Percentiles rank a stretch among this genome's conserved stretches.
These are phyloP conservation scores for Stylosanthes scabra DNA, from an alignment of 331 rosid species.

Conservation along the genomic window DNA sequence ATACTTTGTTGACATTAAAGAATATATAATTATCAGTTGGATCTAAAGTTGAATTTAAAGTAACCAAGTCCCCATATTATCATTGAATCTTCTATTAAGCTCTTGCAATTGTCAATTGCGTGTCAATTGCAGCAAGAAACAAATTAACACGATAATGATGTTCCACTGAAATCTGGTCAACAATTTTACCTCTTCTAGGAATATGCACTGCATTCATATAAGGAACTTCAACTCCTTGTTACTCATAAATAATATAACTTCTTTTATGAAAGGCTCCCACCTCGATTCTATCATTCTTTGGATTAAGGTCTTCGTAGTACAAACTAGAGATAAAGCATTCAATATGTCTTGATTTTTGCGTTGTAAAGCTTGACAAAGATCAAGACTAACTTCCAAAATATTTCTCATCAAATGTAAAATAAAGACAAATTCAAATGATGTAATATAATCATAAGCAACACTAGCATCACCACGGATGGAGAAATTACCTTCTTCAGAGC, in stretches of 20 bases:
- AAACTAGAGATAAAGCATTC: background rate
- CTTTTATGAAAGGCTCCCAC: background rate
- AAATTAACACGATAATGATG: background rate
- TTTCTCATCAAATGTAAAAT: conserved; percentile 8
- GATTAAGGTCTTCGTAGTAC: background rate
- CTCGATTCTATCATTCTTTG: background rate
- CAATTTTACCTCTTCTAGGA: background rate
- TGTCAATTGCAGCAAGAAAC: background rate
- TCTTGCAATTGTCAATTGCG: background rate
- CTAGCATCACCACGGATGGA: background rate
- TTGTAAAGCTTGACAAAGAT: conserved; percentile 3
- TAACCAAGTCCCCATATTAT: too few relatives aligned
- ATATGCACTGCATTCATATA: background rate
- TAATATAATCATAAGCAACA: background rate
- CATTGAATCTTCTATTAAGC: background rate
- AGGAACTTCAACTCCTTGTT: background rate
- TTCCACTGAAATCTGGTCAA: background rate
- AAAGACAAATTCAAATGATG: conserved; percentile 4
- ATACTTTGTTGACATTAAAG: too few relatives aligned
- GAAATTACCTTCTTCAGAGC: too few relatives aligned
- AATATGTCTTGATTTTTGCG: background rate
- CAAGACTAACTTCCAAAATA: background rate
- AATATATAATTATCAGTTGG: background rate
- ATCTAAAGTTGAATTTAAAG: too few relatives aligned
- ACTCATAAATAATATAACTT: background rate